Evolutionary conservation across 768 basidiomycete genomes (phyloP).

Genomic region (Bullera alba): DNA sequence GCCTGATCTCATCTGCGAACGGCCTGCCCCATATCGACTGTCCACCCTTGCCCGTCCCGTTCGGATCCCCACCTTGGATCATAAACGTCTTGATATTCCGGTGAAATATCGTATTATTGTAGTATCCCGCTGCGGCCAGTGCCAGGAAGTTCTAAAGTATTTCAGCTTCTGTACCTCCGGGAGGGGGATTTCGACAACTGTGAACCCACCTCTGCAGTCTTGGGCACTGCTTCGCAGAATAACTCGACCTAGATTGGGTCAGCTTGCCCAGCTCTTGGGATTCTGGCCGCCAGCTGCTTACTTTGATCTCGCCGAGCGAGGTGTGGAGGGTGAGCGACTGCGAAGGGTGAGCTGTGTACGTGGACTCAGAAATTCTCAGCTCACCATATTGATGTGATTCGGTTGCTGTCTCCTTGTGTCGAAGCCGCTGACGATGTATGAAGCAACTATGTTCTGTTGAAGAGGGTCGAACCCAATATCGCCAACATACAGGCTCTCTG

Average conservation of each 20-base stretch:
- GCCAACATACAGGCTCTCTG: too few species aligned
- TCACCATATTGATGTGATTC: too few species aligned
- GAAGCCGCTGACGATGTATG: too few species aligned
- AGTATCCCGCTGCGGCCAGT: slow-evolving; percentile 81
- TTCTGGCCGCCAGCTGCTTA: slow-evolving; percentile 39
- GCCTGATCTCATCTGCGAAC: slow-evolving; percentile 84
- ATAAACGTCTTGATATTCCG: slow-evolving; percentile 93
- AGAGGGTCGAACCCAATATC: too few species aligned
- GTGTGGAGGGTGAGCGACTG: slow-evolving; percentile 94
- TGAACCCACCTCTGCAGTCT: slow-evolving; percentile 71
- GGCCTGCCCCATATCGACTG: slow-evolving; percentile 93
- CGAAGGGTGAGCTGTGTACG: too few species aligned
- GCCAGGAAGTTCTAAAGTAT: slow-evolving; percentile 80
- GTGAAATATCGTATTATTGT: slow-evolving; percentile 78
- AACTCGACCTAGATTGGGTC: slow-evolving; percentile 68
- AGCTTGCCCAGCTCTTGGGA: not conserved
- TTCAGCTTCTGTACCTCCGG: not conserved
- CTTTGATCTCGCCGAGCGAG: slow-evolving; percentile 90
- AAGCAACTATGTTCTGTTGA: too few species aligned
- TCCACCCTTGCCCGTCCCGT: slow-evolving; percentile 81
- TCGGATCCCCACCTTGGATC: slow-evolving; percentile 57
- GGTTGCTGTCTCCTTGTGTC: too few species aligned
- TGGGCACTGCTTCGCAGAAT: slow-evolving; percentile 94
- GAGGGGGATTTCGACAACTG: not conserved
- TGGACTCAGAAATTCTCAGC: too few species aligned